Conservation (phyloP, 257 asterid species). For the Fraxinus quadrangulata region DNA sequence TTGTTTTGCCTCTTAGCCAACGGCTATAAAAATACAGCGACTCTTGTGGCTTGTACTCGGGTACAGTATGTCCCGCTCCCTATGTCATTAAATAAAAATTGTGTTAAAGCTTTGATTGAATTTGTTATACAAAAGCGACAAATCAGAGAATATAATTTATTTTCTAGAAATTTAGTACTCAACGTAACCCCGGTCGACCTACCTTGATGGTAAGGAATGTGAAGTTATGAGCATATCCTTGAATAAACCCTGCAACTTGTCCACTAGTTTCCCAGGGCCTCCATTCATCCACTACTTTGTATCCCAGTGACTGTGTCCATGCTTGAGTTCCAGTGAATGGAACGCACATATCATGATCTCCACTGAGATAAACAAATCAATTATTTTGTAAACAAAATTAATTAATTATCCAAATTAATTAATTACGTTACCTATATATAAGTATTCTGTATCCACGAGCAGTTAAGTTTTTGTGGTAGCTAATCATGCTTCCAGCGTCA, state of each 20-base stretch:
- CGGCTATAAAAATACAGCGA: constrained; percentile 47
- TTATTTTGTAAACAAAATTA: background rate
- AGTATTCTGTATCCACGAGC: constrained; percentile 49
- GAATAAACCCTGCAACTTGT: constrained; percentile 59
- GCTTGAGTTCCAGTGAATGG: constrained; percentile 65
- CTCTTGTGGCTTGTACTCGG: constrained; percentile 63
- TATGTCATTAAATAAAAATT: constrained; percentile 7
- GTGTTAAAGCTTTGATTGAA: background rate
- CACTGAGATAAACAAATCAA: constrained; percentile 30
- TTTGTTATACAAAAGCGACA: background rate
- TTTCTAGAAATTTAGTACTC: too few relatives aligned
- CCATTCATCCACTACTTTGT: constrained; percentile 46
- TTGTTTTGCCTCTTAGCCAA: constrained; percentile 43
- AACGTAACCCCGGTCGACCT: background rate
- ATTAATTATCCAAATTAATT: background rate
- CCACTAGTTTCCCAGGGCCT: constrained; percentile 47
- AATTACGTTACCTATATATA: constrained; percentile 47
- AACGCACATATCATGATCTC: constrained; percentile 72
- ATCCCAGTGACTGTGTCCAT: constrained; percentile 55
- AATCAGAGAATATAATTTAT: too few relatives aligned
- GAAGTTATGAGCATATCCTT: constrained; percentile 44
- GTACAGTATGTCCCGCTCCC: constrained; percentile 70
- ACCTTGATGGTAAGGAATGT: constrained; percentile 68
- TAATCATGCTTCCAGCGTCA: constrained; percentile 60
- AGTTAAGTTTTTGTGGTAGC: constrained; percentile 50